Base-by-base conservation (phyloP, 75 land plant genomes). In the Selaginella tamariscina region DNA sequence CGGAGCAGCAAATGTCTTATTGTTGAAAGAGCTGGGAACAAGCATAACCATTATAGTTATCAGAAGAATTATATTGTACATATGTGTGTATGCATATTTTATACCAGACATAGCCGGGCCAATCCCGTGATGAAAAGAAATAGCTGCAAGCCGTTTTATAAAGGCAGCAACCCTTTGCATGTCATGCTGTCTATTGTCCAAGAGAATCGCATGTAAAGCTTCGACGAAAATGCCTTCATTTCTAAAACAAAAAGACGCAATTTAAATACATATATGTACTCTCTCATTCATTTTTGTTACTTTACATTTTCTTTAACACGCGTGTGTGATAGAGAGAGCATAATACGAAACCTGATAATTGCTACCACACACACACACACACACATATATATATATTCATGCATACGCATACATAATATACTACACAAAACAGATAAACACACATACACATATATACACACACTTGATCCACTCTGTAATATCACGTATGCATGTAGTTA, bases 151-250 rank as follows among this genome's bases (percentile, higher is more conserved):
- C 20, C 99, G 86, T 65, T 90, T 95, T 27, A 88, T 65, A 71
- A 95, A 95, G 56, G 87, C 99, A 75, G 99, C 99, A 55, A 85
- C 89, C 56, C 96, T 84, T 75, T 88, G 99, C 97, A 88, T 88
- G 72, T 95, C 99, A 77, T 91, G 88, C 30, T 95, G 99, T 54
- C 87, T 86, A 29, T 77, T 85, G 30, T 95, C 88, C 70, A 89
- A 95, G 23, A 95, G 73, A 91, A 95, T 95, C 22, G 83, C 80
- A 79, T 91, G 84, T 54, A 95, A 66, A 49, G 97, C 99, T 80
- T 90, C 87, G 67, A 87, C 92, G 28, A 95, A 65, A 21, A 86
- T 79, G 49, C 60, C 29, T 8, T 79, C 84, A 63, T 39, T 39
- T 15, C 49, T 39, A 15, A 5, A 5, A 39, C 49, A 39, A 5